Conservation (phyloP, 2,329 filamentous ascomycete species). For the Chrysoporthe austroafricana region DNA sequence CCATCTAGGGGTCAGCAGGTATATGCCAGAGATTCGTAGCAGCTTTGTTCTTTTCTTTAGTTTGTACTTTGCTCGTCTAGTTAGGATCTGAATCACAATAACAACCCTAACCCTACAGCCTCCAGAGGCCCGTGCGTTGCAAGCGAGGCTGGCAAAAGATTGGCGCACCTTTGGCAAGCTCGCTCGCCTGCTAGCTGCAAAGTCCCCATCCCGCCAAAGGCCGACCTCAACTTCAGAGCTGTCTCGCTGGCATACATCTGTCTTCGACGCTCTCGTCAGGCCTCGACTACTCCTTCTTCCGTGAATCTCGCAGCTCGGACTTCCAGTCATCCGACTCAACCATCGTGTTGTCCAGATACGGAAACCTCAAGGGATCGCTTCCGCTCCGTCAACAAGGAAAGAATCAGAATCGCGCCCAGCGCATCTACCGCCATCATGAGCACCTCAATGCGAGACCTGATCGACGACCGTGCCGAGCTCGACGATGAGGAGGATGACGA, state of each 20-base stretch:
- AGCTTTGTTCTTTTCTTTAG: not conserved
- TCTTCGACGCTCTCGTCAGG: not conserved
- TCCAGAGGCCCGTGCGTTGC: not conserved
- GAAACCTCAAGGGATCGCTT: conserved; percentile 8
- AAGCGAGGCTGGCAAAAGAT: conserved; percentile 23
- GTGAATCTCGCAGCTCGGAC: not conserved
- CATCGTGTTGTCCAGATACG: conserved; percentile 11
- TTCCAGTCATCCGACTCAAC: not conserved
- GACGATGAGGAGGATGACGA: conserved; percentile 86
- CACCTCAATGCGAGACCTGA: conserved; percentile 71
- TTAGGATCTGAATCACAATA: not conserved
- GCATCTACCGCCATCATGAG: conserved; percentile 56
- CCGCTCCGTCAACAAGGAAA: conserved; percentile 18
- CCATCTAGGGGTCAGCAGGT: too few relatives aligned
- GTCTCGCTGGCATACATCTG: conserved; percentile 1
- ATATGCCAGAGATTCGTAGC: not conserved
- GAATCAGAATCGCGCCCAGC: not conserved
- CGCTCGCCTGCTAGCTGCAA: conserved; percentile 21
- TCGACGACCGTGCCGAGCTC: conserved; percentile 84
- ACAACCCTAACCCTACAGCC: not conserved
- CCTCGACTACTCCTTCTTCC: not conserved
- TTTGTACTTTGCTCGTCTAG: not conserved
- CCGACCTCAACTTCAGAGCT: conserved; percentile 14
- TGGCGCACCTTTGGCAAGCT: conserved; percentile 12
- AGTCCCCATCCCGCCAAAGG: conserved; percentile 19